Conservation (phyloP, 2,329 filamentous ascomycete genomes). For the Ceratocystis lukuohia region DNA sequence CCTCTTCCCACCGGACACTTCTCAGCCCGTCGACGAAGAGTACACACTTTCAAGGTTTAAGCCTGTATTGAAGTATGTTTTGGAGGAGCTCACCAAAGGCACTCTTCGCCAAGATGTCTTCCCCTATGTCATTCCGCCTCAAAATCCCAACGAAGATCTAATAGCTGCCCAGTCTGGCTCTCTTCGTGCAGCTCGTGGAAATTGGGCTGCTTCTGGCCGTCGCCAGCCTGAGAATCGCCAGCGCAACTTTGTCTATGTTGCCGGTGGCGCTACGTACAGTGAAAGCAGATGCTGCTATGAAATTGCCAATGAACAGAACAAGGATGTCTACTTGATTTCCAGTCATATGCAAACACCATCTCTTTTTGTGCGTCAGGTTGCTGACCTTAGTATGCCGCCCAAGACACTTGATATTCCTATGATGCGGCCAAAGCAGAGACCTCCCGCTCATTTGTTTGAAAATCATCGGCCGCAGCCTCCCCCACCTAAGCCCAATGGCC, state of each 20-base stretch:
- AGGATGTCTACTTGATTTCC: conserved; percentile 77
- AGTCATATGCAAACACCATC: conserved; percentile 85
- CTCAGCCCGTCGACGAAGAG: conserved; percentile 50
- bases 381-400: conserved; percentile 63
- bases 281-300: conserved; percentile 87
- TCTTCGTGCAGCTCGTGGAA: conserved; percentile 80
- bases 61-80: conserved; percentile 65
- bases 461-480: conserved; percentile 27
- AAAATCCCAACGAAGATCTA: conserved; percentile 48
- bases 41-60: conserved; percentile 80
- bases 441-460: conserved; percentile 78
- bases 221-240: conserved; percentile 68
- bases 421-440: conserved; percentile 65
- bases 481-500: conserved; percentile 9
- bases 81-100: conserved; percentile 59
- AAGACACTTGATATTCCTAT: conserved; percentile 66
- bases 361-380: conserved; percentile 69
- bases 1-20: conserved; percentile 46
- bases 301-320: conserved; percentile 53
- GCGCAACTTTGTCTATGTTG: conserved; percentile 85
- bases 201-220: conserved; percentile 77
- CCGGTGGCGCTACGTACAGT: conserved; percentile 86
- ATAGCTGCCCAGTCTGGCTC: conserved; percentile 52
- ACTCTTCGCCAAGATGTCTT: conserved; percentile 53
- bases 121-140: conserved; percentile 59